Base-by-base conservation (phyloP, 148 eudicot species). In the Oxyria digyna region DNA sequence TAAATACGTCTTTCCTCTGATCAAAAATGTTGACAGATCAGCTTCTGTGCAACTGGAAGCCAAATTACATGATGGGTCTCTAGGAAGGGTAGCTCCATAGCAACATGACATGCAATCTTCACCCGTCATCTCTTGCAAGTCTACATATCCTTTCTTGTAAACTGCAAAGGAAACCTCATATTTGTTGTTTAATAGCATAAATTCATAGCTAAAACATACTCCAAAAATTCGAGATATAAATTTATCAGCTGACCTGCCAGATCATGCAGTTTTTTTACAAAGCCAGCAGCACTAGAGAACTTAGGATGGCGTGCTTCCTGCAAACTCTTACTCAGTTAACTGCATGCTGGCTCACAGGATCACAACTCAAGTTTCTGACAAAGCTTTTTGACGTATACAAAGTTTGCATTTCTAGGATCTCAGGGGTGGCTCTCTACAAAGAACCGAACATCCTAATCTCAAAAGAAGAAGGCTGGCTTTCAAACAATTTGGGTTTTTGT, bases 101-200 rank as follows among this genome's bases (percentile, higher is more conserved):
- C 78, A 70, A 69, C 81, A 81, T 26, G 80, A 73, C 41, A 50
- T 41, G 67, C 77, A 68, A 66, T 82, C 88, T 74, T 85, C 80
- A 73, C 72, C 71, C 3, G 69, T 76, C 78, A 72, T 76, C 62
- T 79, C 85, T 42, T 79, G 81, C 80, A 87, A 74, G 70, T 85
- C 87, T 24, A 80, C 74, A 54, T 79, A 85, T 43, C 91, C 89
- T 74, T 79, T 87, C 79, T 83, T 87, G 73, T 85, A 87, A 75
- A 85, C 89, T 87, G 77, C 74, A 57, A 57, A 57, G 24, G 35
- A 29, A 57, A 57, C 64, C 63, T 57, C 18, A 23, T 13, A 57
- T 27, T 57, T 6, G 35, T 57, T 52, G 29, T 21, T 21, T 14
- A 13, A 27, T 57, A 35, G 4, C 38, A 35, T 35, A 35, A 35